A percentile compares a stretch with the other conserved stretches of the same genome.
Evolutionary conservation across 805 yeast genomes (phyloP).

Genomic region (Wickerhamomyces canadensis): DNA sequence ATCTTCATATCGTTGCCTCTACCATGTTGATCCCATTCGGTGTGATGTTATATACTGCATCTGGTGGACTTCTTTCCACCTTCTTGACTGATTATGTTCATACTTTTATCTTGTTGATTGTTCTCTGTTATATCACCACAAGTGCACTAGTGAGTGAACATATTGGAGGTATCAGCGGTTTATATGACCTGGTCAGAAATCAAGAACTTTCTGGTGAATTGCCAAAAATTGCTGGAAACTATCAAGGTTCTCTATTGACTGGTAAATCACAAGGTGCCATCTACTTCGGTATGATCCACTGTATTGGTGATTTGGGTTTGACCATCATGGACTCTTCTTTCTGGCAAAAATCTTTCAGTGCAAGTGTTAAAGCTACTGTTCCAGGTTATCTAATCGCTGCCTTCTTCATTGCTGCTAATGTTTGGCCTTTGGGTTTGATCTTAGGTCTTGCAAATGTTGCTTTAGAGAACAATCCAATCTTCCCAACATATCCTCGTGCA

Average conservation of each 20-base stretch:
- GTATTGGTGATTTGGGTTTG: constrained; percentile 33
- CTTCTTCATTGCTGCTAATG: constrained; percentile 27
- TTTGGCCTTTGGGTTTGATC: constrained; percentile 33
- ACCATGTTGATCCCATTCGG: constrained; percentile 38
- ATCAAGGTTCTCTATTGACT: constrained; percentile 27
- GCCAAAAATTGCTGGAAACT: constrained; percentile 26
- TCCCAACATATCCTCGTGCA: constrained; percentile 33
- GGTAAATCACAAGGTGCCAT: constrained; percentile 25
- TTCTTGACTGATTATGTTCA: constrained; percentile 45
- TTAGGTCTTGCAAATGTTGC: constrained; percentile 31
- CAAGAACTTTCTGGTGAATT: constrained; percentile 26
- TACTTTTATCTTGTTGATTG: constrained; percentile 35
- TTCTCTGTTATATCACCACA: constrained; percentile 27
- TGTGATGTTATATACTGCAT: constrained; percentile 40
- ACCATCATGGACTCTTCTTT: constrained; percentile 35
- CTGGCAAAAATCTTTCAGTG: constrained; percentile 36
- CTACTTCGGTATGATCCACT: constrained; percentile 23
- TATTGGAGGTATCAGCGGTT: constrained; percentile 37
- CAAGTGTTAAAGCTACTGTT: constrained; percentile 30
- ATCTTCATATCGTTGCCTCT: constrained; percentile 38
- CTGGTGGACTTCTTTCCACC: constrained; percentile 45
- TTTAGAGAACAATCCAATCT: constrained; percentile 24
- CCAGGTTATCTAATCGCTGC: constrained; percentile 35
- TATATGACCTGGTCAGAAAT: constrained; percentile 32
- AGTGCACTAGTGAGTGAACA: constrained; percentile 27